A percentile compares a stretch with the other conserved stretches of the same genome.
Evolutionary conservation across 139 green algal genomes (phyloP).

Genomic region (Volvox reticuliferus): DNA sequence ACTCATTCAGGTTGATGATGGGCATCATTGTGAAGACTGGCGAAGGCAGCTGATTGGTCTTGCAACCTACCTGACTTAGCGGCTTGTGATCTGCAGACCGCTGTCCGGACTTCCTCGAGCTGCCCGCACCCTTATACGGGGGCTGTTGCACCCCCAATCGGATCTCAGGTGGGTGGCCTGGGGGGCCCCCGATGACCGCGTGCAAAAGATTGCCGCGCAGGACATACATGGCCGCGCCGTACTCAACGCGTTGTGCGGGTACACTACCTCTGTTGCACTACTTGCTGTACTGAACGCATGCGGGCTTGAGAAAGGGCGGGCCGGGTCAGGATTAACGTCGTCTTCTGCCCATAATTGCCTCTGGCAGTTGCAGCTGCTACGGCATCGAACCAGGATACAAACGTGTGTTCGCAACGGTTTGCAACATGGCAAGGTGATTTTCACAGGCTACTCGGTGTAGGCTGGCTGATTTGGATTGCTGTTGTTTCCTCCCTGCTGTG

Average conservation of each 20-base stretch:
- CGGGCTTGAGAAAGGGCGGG: background rate
- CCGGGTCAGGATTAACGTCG: too few species aligned
- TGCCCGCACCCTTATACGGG: slow-evolving; percentile 4
- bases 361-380: too few species aligned
- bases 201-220: too few species aligned
- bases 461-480: background rate
- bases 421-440: background rate
- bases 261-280: background rate
- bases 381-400: too few species aligned
- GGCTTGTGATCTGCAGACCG: background rate
- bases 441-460: background rate
- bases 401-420: background rate
- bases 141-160: background rate
- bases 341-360: too few species aligned
- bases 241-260: background rate
- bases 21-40: too few species aligned
- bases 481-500: background rate
- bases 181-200: background rate
- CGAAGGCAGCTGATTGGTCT: too few species aligned
- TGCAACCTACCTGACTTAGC: too few species aligned
- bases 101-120: background rate
- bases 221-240: background rate
- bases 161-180: background rate
- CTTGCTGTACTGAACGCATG: background rate
- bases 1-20: too few species aligned